Evolutionary conservation across 176 grass and related monocot genomes (phyloP).

Genomic region (Raddia guianensis): DNA sequence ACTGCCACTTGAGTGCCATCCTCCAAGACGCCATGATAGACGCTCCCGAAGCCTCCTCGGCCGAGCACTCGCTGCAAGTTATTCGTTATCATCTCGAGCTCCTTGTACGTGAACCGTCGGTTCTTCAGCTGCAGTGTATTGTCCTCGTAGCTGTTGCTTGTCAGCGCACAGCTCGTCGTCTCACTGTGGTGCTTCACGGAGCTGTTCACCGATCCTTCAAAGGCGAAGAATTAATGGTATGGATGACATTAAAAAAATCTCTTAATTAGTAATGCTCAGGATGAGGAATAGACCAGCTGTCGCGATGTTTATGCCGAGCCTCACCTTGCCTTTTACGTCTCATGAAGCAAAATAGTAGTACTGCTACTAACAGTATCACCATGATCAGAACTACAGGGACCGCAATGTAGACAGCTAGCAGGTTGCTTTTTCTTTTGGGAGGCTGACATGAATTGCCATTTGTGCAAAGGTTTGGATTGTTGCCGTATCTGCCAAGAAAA

Average conservation of each 20-base stretch:
- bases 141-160: neutral
- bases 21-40: slow-evolving; percentile 57
- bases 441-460: slow-evolving; percentile 38
- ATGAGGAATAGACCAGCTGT: neutral
- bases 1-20: slow-evolving; percentile 68
- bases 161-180: neutral
- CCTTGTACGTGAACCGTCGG: slow-evolving; percentile 53
- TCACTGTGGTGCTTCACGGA: slow-evolving; percentile 11
- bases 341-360: slow-evolving; percentile 29
- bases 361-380: slow-evolving; percentile 26
- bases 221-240: neutral
- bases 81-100: slow-evolving; percentile 53
- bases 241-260: no score
- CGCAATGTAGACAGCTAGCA: slow-evolving; percentile 45
- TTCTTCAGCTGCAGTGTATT: slow-evolving; percentile 41
- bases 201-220: slow-evolving; percentile 1
- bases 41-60: slow-evolving; percentile 64
- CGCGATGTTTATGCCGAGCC: neutral
- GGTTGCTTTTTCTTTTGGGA: slow-evolving; percentile 40
- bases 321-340: slow-evolving; percentile 41
- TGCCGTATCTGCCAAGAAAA: slow-evolving; percentile 41
- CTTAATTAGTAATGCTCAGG: neutral
- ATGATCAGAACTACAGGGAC: slow-evolving; percentile 33
- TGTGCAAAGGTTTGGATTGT: slow-evolving; percentile 56
- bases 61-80: slow-evolving; percentile 60